Evolutionary conservation across 192 early-diverging fungal species (phyloP).

Genomic region (Dispira simplex): DNA sequence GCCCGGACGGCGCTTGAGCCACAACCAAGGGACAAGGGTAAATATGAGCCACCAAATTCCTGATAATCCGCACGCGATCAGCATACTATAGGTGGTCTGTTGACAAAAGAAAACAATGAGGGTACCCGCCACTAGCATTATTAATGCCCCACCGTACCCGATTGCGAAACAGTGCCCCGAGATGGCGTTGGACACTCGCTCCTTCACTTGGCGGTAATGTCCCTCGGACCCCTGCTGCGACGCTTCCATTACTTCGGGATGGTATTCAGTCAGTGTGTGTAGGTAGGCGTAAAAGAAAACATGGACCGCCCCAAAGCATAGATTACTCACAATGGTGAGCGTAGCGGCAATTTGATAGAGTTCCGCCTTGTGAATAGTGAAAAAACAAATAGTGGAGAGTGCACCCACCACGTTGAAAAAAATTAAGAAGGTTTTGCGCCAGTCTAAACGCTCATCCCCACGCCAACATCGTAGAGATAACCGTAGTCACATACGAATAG

Average conservation of each 20-base stretch:
- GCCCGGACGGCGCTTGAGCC: slow-evolving; percentile 21
- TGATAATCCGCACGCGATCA: slow-evolving; percentile 19
- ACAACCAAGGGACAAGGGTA: slow-evolving; percentile 22
- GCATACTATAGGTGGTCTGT: slow-evolving; percentile 18
- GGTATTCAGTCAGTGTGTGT: slow-evolving; percentile 12
- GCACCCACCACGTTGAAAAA: slow-evolving; percentile 23
- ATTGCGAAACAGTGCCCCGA: slow-evolving; percentile 26
- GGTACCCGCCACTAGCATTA: slow-evolving; percentile 26
- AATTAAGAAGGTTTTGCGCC: slow-evolving; percentile 24
- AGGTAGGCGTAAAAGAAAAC: slow-evolving; percentile 37
- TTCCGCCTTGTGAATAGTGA: slow-evolving; percentile 16
- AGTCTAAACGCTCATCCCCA: slow-evolving; percentile 12
- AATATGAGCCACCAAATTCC: slow-evolving; percentile 32
- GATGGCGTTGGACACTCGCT: slow-evolving; percentile 19
- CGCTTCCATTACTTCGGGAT: slow-evolving; percentile 6
- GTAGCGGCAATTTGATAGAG: slow-evolving; percentile 23
- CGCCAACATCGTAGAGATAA: too few relatives aligned
- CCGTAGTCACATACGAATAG: too few relatives aligned
- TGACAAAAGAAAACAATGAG: slow-evolving; percentile 21
- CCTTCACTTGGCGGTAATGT: background rate
- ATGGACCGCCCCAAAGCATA: slow-evolving; percentile 28
- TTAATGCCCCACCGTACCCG: slow-evolving; percentile 28
- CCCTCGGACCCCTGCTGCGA: background rate
- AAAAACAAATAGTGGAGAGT: slow-evolving; percentile 25
- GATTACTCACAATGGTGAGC: slow-evolving; percentile 25